Evolutionary conservation across 441 rosid species (phyloP).

Genomic region (Geranium incanum): DNA sequence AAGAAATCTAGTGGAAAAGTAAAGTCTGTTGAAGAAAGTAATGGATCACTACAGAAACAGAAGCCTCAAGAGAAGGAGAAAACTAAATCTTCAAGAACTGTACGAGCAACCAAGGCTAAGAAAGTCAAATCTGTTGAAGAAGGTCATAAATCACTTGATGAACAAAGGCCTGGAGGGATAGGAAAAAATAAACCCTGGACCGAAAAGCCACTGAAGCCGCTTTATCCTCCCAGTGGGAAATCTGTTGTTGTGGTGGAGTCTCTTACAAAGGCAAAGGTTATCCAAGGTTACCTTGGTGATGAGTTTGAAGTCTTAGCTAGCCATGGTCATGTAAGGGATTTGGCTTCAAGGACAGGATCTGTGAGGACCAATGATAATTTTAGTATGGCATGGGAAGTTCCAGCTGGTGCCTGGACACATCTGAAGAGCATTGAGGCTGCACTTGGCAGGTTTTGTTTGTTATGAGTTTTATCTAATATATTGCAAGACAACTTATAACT

Average conservation of each 20-base stretch:
- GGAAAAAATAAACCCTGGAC: conserved; percentile 31
- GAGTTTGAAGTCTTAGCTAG: conserved; percentile 89
- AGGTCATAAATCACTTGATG: conserved; percentile 28
- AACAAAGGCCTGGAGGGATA: conserved; percentile 33
- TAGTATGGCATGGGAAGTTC: conserved; percentile 99
- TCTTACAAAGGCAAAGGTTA: conserved; percentile 75
- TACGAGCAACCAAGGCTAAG: background rate
- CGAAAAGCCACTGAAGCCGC: conserved; percentile 39
- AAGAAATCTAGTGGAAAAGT: background rate
- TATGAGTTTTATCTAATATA: conserved; percentile 13
- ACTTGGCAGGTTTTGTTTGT: conserved; percentile 52
- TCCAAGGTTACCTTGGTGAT: conserved; percentile 88
- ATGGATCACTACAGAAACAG: conserved; percentile 1
- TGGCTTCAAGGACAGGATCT: conserved; percentile 95
- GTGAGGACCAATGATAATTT: conserved; percentile 96
- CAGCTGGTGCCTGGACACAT: conserved; percentile 92
- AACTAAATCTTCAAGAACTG: background rate
- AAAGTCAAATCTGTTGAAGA: conserved; percentile 25
- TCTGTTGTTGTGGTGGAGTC: conserved; percentile 95
- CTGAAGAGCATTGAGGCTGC: conserved; percentile 93
- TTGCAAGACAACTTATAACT: background rate
- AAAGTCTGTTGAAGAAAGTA: background rate
- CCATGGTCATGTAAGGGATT: conserved; percentile 91
- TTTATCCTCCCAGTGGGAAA: conserved; percentile 78
- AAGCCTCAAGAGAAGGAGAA: conserved; percentile 1